Evolutionary conservation across 2,329 filamentous ascomycete genomes (phyloP), one percentile per base, ranked within the genome.

Genomic region (Claviceps sp.): DNA sequence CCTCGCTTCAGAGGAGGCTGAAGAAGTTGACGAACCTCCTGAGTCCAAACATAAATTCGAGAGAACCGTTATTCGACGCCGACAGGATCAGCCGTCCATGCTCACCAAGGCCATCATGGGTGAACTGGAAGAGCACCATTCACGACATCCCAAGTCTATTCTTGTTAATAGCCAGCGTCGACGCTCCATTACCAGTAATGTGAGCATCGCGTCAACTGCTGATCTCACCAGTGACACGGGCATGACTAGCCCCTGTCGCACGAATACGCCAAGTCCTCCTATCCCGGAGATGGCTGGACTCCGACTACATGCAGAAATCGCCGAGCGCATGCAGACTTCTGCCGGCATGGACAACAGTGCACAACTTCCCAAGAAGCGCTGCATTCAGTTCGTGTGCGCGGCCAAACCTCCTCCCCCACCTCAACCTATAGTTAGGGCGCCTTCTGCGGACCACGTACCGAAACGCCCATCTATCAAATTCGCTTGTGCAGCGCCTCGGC

Each of bases 181-280:
- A 59, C 74, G 81, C 54, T 91, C 86, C 55, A 82, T 85, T 60
- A 85, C 83, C 65, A 94, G 88, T 72, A 91, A 84, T 63, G 72
- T 82, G 58, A 95, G 89, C 69, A 70, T 85, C 54, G 77, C 86
- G 46, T 95, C 90, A 1, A 94, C 88, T 3, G 86, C 86, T 40
- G 91, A 96, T 58, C 75, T 97, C 53, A 96, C 89, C n/a, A 96
- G 90, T 67, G 93, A 96, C 62, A 93, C 87, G 53, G 90, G 88
- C 54, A 72, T 94, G 54, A 95, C 90, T 18, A 96, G 88, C 61
- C 89, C 91, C 43, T 85, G 88, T n/a, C 77, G 88, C 52, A 87
- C 88, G 38, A 88, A 81, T 65, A 91, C 88, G 0, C 88, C 90
- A 1, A 97, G 91, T 63, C 91, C 93, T 18, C 88, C 88, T n/a